Conservation (phyloP, 2,329 filamentous ascomycete species). For the Stylonectria norvegica region DNA sequence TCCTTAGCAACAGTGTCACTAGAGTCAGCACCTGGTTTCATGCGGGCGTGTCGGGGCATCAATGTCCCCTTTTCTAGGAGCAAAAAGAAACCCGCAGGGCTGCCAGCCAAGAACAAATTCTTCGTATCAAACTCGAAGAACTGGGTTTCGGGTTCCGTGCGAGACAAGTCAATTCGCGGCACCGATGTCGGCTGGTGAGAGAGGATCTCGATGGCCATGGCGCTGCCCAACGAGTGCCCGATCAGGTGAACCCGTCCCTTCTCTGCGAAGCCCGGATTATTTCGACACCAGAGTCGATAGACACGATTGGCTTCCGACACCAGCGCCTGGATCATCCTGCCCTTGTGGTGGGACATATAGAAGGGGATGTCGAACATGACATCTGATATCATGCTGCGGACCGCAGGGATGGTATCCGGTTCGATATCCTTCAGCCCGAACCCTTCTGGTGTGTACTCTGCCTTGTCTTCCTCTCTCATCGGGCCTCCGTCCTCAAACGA, state of each 20-base stretch:
- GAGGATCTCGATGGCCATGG: slow-evolving; percentile 89
- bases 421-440: slow-evolving; percentile 82
- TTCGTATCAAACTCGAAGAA: slow-evolving; percentile 90
- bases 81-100: slow-evolving; percentile 88
- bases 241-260: slow-evolving; percentile 86
- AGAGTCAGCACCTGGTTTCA: slow-evolving; percentile 70
- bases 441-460: slow-evolving; percentile 55
- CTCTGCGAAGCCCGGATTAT: slow-evolving; percentile 82
- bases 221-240: slow-evolving; percentile 88
- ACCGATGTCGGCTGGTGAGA: slow-evolving; percentile 79
- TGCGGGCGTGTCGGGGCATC: slow-evolving; percentile 69
- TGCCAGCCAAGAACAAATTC: slow-evolving; percentile 85
- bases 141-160: slow-evolving; percentile 43
- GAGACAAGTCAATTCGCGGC: slow-evolving; percentile 47
- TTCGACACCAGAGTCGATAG: slow-evolving; percentile 91
- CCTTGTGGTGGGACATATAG: slow-evolving; percentile 94
- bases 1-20: slow-evolving; percentile 53
- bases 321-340: slow-evolving; percentile 88
- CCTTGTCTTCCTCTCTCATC: slow-evolving; percentile 52
- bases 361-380: slow-evolving; percentile 99
- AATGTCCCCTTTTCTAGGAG: slow-evolving; percentile 72
- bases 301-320: slow-evolving; percentile 90
- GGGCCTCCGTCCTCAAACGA: slow-evolving; percentile 78
- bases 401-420: slow-evolving; percentile 80
- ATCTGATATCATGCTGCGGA: slow-evolving; percentile 92